Evolutionary conservation across 176 grass and related monocot genomes (phyloP).

Genomic region (sorghum (Sorghum bicolor)): DNA sequence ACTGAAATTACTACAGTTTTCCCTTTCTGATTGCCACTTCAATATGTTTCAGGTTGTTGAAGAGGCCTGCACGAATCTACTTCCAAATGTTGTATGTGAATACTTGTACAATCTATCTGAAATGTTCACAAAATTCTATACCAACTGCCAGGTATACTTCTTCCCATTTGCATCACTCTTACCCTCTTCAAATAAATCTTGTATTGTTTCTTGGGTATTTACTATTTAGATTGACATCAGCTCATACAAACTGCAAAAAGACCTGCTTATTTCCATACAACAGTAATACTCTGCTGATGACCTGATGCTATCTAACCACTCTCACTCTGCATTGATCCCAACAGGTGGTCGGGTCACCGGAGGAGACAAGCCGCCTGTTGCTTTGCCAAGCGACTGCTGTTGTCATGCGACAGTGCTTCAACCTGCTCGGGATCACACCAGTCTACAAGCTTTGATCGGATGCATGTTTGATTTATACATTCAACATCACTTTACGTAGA

Average conservation of each 20-base stretch:
- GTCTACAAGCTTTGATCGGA: constrained; percentile 52
- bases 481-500: neutral
- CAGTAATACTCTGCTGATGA: neutral
- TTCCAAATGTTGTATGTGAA: constrained; percentile 91
- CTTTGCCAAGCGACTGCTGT: constrained; percentile 63
- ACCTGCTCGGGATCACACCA: constrained; percentile 65
- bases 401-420: constrained; percentile 65
- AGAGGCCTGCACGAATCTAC: constrained; percentile 78
- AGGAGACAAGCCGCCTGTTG: constrained; percentile 63
- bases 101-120: constrained; percentile 96
- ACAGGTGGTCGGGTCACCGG: constrained; percentile 65
- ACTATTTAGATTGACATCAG: too few relatives aligned
- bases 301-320: neutral
- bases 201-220: neutral
- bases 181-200: neutral
- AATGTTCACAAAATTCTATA: constrained; percentile 90
- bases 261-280: neutral
- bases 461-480: neutral
- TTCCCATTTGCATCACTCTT: neutral
- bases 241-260: neutral
- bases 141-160: constrained; percentile 76
- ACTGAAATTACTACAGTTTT: neutral
- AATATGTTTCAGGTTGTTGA: constrained; percentile 73
- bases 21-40: neutral
- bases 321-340: neutral